Percentiles rank a stretch among this genome's conserved stretches.
Evolutionary conservation across 208 protist genomes (phyloP).

Genomic region (Crithidia expoeki): DNA sequence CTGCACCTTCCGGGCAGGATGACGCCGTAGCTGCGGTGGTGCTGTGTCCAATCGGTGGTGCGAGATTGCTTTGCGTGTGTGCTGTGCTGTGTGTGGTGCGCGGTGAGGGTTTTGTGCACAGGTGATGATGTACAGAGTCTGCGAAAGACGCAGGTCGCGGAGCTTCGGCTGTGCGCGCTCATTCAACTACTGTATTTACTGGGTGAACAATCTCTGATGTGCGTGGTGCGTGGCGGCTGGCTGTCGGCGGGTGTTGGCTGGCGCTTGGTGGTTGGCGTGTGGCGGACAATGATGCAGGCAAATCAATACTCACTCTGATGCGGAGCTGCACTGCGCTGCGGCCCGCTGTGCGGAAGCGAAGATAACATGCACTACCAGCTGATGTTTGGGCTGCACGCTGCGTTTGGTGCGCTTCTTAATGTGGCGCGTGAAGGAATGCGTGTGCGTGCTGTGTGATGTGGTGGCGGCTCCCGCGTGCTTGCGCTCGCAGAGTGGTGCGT

Average conservation of each 20-base stretch:
- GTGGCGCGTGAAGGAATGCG: slow-evolving; percentile 28
- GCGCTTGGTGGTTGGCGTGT: background rate
- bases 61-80: slow-evolving; percentile 10
- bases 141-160: slow-evolving; percentile 23
- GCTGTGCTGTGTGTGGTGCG: background rate
- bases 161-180: slow-evolving; percentile 24
- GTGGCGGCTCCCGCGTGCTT: too few relatives aligned
- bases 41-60: slow-evolving; percentile 36
- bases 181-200: slow-evolving; percentile 32
- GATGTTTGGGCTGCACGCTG: slow-evolving; percentile 11
- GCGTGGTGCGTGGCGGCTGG: background rate
- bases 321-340: slow-evolving; percentile 21
- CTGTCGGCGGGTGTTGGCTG: slow-evolving; percentile 2
- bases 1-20: slow-evolving; percentile 12
- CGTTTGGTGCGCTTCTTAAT: slow-evolving; percentile 8
- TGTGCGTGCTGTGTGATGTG: too few relatives aligned
- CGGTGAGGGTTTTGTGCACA: background rate
- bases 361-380: slow-evolving; percentile 70
- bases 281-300: slow-evolving; percentile 38
- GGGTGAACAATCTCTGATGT: slow-evolving; percentile 48
- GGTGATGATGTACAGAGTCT: slow-evolving; percentile 43
- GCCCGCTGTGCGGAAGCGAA: slow-evolving; percentile 40
- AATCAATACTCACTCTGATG: slow-evolving; percentile 59
- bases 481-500: too few relatives aligned
- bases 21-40: slow-evolving; percentile 14